Percentiles rank a stretch among this genome's conserved stretches.
Evolutionary conservation across 2,329 filamentous ascomycete species (phyloP).

Genomic region (Paecilomyces sp.): DNA sequence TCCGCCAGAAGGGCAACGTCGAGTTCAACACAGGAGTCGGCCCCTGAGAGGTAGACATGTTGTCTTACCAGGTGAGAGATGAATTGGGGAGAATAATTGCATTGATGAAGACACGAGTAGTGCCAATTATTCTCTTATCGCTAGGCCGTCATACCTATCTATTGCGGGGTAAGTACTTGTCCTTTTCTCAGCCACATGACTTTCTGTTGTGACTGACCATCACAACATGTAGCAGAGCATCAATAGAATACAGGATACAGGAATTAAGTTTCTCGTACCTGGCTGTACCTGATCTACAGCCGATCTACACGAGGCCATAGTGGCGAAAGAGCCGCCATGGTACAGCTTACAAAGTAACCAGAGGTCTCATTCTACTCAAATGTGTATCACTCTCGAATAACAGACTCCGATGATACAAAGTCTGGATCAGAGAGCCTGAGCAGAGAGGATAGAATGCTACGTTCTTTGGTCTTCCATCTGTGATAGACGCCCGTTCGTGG

Average conservation of each 20-base stretch:
- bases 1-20: slow-evolving; percentile 35
- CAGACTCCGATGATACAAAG: background rate
- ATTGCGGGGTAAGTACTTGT: background rate
- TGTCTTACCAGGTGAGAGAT: background rate
- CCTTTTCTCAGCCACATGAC: background rate
- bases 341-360: too few relatives aligned
- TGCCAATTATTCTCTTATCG: background rate
- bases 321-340: background rate
- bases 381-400: background rate
- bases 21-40: background rate
- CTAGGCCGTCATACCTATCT: background rate
- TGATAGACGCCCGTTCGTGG: background rate
- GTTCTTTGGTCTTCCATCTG: background rate
- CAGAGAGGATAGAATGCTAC: background rate
- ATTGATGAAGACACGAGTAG: background rate
- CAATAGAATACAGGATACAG: background rate
- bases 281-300: background rate
- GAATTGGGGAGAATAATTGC: background rate
- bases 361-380: too few relatives aligned
- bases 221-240: too few relatives aligned
- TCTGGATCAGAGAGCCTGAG: background rate
- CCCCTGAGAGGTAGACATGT: background rate
- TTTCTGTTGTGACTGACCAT: background rate
- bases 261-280: background rate
- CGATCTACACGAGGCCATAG: background rate